These are phyloP conservation scores for Fusarium foetens DNA, from an alignment of 2,329 filamentous ascomycete species.

Conservation along the genomic window DNA sequence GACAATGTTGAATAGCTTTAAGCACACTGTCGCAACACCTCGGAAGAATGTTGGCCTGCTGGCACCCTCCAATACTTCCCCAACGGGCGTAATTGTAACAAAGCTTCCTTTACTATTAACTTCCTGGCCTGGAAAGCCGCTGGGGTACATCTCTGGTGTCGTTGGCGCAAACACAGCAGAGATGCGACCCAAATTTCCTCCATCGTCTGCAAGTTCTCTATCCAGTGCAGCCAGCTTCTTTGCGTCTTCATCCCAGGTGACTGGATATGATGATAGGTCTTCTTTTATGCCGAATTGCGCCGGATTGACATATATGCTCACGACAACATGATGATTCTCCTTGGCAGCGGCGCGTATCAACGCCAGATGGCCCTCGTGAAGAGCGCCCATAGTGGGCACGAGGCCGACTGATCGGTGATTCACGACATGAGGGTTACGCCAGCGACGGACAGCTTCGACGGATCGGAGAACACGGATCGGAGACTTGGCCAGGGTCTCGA, in stretches of 20 bases:
- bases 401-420: slow-evolving; percentile 81
- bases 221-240: slow-evolving; percentile 74
- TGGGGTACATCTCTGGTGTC: slow-evolving; percentile 88
- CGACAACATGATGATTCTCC: slow-evolving; percentile 87
- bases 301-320: slow-evolving; percentile 95
- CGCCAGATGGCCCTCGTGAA: slow-evolving; percentile 91
- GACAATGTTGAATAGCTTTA: slow-evolving; percentile 71
- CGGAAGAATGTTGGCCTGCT: slow-evolving; percentile 94
- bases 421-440: slow-evolving; percentile 72
- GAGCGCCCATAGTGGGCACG: slow-evolving; percentile 96
- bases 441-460: slow-evolving; percentile 75
- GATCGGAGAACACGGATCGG: slow-evolving; percentile 79
- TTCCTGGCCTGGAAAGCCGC: slow-evolving; percentile 76
- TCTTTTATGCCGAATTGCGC: slow-evolving; percentile 93
- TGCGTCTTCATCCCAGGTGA: slow-evolving; percentile 85
- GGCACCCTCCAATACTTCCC: slow-evolving; percentile 82
- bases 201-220: slow-evolving; percentile 72
- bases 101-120: slow-evolving; percentile 85
- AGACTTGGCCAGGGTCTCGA: slow-evolving; percentile 64
- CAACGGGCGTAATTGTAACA: slow-evolving; percentile 88
- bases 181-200: slow-evolving; percentile 72
- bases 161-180: slow-evolving; percentile 88
- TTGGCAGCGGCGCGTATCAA: slow-evolving; percentile 84
- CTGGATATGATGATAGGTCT: slow-evolving; percentile 88
- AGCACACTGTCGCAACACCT: slow-evolving; percentile 94